Evolutionary conservation across 352 stramenopile genomes (phyloP), one percentile per base, ranked within the genome.

Genomic region (Phytophthora sansomeana): DNA sequence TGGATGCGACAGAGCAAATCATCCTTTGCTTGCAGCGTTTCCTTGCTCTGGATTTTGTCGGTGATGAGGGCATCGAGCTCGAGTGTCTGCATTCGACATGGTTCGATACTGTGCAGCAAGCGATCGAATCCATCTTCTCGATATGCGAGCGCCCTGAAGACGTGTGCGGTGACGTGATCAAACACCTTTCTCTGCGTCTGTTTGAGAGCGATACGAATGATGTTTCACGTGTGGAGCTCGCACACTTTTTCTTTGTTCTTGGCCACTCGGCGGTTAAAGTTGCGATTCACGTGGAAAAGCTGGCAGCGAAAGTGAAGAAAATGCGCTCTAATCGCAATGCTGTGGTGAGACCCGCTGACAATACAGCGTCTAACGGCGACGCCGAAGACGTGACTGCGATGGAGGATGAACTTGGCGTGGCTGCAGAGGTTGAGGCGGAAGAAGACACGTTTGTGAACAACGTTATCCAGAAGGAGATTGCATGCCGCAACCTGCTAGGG

Each of bases 201-300:
- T 95, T 94, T 49, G 71, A 87, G 38, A 81, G 80, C 29, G 78
- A 85, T 26, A 78, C 78, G 49, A 85, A 90, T 10, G 87, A 95
- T 59, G 69, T 85, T n/a, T 82, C 77, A 6, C 69, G 74, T 5
- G 75, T 85, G 26, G 84, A 88, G 74, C 77, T 99, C 19, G 88
- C 93, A 5, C 85, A 97, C 55, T 98, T 99, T 61, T 90, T 99
- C 43, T 98, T 99, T 69, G 86, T 99, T 8, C 70, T 98, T 32
- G 97, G 97, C 9, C 95, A 99, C 56, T 92, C 97, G 46, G 90
- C 96, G n/a, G 85, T 99, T 24, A 95, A 97, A 65, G 83, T 98
- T 16, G 84, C 98, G 1, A 95, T 98, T 59, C 96, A 98, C 60
- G 96, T 97, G 24, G 97, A 99, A 69, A 83, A 82, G 14, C 62